phyloP scores from a whole-genome alignment of 2,329 filamentous ascomycete genomes.

The Xylaria sp. region DNA sequence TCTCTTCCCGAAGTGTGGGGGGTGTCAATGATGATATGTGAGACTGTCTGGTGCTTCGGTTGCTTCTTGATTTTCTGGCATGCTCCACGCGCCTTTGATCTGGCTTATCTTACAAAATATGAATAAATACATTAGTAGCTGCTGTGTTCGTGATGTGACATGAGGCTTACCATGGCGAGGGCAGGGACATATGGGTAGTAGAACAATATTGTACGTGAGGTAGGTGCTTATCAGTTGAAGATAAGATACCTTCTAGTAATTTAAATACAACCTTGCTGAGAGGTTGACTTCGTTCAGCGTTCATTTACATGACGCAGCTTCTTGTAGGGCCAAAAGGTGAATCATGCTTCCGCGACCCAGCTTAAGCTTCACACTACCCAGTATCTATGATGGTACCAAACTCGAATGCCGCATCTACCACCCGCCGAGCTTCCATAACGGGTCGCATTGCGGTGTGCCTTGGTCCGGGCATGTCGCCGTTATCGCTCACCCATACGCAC shows the following conservation, averaged over 20 bases:
- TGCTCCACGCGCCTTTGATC: too few species aligned
- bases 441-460: slow-evolving; percentile 45
- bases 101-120: too few species aligned
- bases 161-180: too few species aligned
- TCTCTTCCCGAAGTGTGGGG: slow-evolving; percentile 21
- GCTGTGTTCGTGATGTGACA: too few species aligned
- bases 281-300: neutral
- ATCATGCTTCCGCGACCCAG: slow-evolving; percentile 67
- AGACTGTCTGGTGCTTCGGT: neutral
- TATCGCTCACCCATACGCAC: slow-evolving; percentile 90
- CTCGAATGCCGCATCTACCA: slow-evolving; percentile 89
- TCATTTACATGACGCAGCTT: slow-evolving; percentile 33
- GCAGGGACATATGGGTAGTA: neutral
- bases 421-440: slow-evolving; percentile 59
- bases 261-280: too few species aligned
- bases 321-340: neutral
- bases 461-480: slow-evolving; percentile 63
- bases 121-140: too few species aligned
- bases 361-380: slow-evolving; percentile 81
- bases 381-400: slow-evolving; percentile 78
- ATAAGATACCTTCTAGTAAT: neutral
- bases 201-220: neutral
- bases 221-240: neutral
- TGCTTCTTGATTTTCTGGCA: neutral
- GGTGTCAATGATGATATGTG: neutral